Conservation (phyloP, 805 yeast species). For the Kodamaea kakaduensis region DNA sequence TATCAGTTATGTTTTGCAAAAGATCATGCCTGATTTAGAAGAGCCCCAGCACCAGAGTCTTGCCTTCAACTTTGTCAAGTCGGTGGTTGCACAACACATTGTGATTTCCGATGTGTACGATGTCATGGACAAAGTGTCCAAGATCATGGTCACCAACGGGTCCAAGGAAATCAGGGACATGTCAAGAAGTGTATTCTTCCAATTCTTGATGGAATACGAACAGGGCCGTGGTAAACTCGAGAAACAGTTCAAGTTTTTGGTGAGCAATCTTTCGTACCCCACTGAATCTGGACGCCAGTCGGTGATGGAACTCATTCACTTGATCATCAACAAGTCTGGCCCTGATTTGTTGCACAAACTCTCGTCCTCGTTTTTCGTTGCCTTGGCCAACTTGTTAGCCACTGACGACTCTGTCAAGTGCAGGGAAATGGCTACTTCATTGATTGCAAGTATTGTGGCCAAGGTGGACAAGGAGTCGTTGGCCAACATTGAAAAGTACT, state of each 20-base stretch:
- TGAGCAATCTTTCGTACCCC: constrained; percentile 77
- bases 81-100: constrained; percentile 69
- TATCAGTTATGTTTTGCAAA: constrained; percentile 63
- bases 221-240: constrained; percentile 84
- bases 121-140: constrained; percentile 72
- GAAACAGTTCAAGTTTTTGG: constrained; percentile 75
- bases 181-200: constrained; percentile 77
- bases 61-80: constrained; percentile 78
- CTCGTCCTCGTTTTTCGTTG: constrained; percentile 76
- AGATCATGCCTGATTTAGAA: constrained; percentile 80
- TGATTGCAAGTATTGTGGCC: constrained; percentile 52
- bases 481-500: constrained; percentile 38
- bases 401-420: constrained; percentile 77
- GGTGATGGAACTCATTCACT: constrained; percentile 79
- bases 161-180: constrained; percentile 76
- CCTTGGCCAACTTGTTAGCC: constrained; percentile 70
- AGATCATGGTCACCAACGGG: constrained; percentile 87
- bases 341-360: constrained; percentile 54
- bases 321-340: constrained; percentile 64
- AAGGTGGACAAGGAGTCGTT: constrained; percentile 39
- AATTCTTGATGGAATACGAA: constrained; percentile 89
- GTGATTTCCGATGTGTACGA: constrained; percentile 88
- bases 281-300: constrained; percentile 85
- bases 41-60: constrained; percentile 87
- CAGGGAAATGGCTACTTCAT: constrained; percentile 73